phyloP scores from a whole-genome alignment of 495 filamentous ascomycete species.

The Penicillium ochrochloron region DNA sequence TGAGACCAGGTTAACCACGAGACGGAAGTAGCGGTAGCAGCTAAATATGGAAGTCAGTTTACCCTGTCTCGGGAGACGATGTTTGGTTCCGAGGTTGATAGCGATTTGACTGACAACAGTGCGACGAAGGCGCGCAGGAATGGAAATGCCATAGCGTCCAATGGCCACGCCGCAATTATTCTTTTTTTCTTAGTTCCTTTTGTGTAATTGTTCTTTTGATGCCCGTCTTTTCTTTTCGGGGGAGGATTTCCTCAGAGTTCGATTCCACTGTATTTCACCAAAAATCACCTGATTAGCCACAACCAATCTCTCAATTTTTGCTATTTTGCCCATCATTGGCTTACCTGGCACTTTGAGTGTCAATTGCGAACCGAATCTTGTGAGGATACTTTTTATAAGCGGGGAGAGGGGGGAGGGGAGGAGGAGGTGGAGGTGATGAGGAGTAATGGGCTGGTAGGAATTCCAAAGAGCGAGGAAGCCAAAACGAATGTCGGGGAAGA shows the following conservation, averaged over 20 bases:
- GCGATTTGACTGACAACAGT: conserved; percentile 48
- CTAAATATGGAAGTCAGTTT: conserved; percentile 36
- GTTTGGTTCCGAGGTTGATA: background rate
- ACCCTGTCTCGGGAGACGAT: conserved; percentile 5
- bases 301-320: background rate
- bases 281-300: conserved; percentile 4
- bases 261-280: background rate
- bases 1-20: conserved; percentile 67
- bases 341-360: background rate
- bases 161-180: background rate
- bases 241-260: background rate
- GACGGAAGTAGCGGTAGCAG: conserved; percentile 66
- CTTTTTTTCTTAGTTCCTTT: background rate
- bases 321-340: background rate
- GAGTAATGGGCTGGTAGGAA: conserved; percentile 24
- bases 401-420: background rate
- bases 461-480: conserved; percentile 18
- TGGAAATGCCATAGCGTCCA: conserved; percentile 47
- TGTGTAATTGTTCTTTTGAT: background rate
- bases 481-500: conserved; percentile 36
- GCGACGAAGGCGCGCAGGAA: conserved; percentile 52
- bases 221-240: background rate
- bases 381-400: background rate
- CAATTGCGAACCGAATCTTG: background rate
- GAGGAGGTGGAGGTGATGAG: background rate